phyloP scores from a whole-genome alignment of 805 yeast species.

The Ogataea paradorogensis region DNA sequence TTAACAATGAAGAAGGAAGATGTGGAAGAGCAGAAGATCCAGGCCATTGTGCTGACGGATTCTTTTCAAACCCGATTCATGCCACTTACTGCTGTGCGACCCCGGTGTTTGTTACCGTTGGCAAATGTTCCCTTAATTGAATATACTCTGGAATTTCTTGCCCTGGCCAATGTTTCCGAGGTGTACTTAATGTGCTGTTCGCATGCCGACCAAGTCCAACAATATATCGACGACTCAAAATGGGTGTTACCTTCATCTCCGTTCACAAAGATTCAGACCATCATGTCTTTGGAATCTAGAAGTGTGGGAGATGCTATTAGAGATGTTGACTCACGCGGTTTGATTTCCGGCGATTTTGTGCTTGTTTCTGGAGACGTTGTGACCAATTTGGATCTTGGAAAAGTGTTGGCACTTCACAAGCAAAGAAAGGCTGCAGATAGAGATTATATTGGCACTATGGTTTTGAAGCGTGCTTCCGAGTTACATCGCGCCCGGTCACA shows the following conservation, averaged over 20 bases:
- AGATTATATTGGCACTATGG: constrained; percentile 94
- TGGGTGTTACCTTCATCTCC: constrained; percentile 75
- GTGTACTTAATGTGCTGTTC: constrained; percentile 87
- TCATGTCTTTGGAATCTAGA: constrained; percentile 80
- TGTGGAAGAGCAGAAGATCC: constrained; percentile 62
- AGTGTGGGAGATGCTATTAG: constrained; percentile 98
- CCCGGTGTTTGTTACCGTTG: constrained; percentile 87
- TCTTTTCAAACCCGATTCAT: constrained; percentile 88
- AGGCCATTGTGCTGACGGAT: constrained; percentile 93
- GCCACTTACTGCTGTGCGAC: constrained; percentile 84
- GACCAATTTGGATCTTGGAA: constrained; percentile 80
- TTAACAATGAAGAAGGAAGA: constrained; percentile 8
- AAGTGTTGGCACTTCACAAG: constrained; percentile 71
- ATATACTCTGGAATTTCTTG: constrained; percentile 90
- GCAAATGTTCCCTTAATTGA: constrained; percentile 94
- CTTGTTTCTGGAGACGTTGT: constrained; percentile 93
- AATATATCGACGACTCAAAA: constrained; percentile 70
- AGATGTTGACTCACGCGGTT: constrained; percentile 86
- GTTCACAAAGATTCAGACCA: constrained; percentile 70
- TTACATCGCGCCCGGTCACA: constrained; percentile 80
- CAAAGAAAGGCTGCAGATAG: constrained; percentile 70
- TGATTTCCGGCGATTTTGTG: constrained; percentile 86
- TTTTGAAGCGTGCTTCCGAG: constrained; percentile 79
- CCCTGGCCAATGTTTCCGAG: constrained; percentile 85
- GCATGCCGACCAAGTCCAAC: constrained; percentile 85